Evolutionary conservation across 176 grass and related monocot genomes (phyloP), one percentile per base, ranked within the genome.

Genomic region (Hordeum marinum): DNA sequence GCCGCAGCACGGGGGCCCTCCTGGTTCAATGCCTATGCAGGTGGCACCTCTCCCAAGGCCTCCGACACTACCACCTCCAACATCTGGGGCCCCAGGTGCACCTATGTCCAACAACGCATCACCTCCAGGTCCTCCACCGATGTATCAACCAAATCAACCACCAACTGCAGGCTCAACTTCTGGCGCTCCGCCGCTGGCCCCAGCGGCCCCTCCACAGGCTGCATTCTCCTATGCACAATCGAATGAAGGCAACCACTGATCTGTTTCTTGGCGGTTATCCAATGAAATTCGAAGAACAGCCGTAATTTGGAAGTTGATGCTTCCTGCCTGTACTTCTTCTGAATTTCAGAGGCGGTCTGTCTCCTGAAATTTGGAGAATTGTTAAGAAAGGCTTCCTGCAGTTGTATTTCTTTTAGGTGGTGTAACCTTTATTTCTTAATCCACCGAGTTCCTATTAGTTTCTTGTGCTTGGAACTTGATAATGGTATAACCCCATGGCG

Each of bases 41-140:
- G 79, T 89, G 66, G 66, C 82, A 11, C 80, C 78, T 37, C 90
- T 92, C n/a, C 93, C 93, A 27, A 88, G 90, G 75, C 93, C 93
- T 29, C 90, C 87, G 20, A 86, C 75, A 20, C 68, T 94, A 77
- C 64, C 62, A 26, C 90, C 78, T 71, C 92, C 92, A n/a, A 87
- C 74, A 68, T 92, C 90, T 66, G 90, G 82, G 61, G 82, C 58
- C 85, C 81, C 78, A 68, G 76, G 75, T 27, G 80, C 63, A 8
- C 75, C 87, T 3, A 57, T 83, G 36, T 74, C 87, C 42, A 91
- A 75, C 71, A 83, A 63, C n/a, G 63, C 64, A 65, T 74, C 90
- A 14, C 75, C 87, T 83, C 75, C 82, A 66, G 59, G 72, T 20
- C 72, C 72, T 52, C 72, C 72, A 54, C 45, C 12, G 57, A 94